Conservation (phyloP, 768 basidiomycete genomes). For the Mycena capillaripes region DNA sequence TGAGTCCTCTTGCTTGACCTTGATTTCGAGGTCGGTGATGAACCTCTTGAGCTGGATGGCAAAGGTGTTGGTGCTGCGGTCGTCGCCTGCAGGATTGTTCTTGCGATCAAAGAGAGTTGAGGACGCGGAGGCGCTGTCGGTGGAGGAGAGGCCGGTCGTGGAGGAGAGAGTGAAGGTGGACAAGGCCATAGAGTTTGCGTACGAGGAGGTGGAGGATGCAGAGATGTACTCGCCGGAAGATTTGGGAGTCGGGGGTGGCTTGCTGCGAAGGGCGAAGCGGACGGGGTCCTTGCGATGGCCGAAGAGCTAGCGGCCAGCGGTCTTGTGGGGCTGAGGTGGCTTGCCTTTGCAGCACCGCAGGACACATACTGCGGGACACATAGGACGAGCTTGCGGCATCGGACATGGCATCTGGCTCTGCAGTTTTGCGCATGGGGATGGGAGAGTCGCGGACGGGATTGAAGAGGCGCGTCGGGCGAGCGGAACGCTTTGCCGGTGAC, state of each 20-base stretch:
- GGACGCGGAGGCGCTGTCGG: constrained; percentile 80
- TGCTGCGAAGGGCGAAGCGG: constrained; percentile 80
- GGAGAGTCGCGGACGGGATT: constrained; percentile 83
- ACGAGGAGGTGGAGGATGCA: constrained; percentile 82
- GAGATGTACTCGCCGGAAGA: constrained; percentile 80
- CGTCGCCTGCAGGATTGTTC: constrained; percentile 59
- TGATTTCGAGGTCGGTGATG: constrained; percentile 85
- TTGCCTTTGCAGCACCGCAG: constrained; percentile 44
- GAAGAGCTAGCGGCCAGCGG: constrained; percentile 75
- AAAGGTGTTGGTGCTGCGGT: constrained; percentile 75
- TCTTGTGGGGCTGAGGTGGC: constrained; percentile 46
- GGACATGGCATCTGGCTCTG: constrained; percentile 77
- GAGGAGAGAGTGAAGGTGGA: constrained; percentile 83
- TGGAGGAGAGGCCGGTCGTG: no score
- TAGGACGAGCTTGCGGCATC: constrained; percentile 71
- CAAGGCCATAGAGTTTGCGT: constrained; percentile 76
- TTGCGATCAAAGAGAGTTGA: constrained; percentile 77
- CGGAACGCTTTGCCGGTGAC: constrained; percentile 51
- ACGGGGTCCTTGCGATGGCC: constrained; percentile 93
- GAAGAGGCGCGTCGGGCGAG: constrained; percentile 65
- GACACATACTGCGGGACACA: no score
- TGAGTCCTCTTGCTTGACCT: constrained; percentile 73
- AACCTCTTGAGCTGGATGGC: constrained; percentile 83
- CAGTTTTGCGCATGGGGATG: constrained; percentile 70
- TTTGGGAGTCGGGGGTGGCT: constrained; percentile 63